Base-by-base conservation (phyloP, 2,329 filamentous ascomycete species). In the Aureobasidium pullulans region DNA sequence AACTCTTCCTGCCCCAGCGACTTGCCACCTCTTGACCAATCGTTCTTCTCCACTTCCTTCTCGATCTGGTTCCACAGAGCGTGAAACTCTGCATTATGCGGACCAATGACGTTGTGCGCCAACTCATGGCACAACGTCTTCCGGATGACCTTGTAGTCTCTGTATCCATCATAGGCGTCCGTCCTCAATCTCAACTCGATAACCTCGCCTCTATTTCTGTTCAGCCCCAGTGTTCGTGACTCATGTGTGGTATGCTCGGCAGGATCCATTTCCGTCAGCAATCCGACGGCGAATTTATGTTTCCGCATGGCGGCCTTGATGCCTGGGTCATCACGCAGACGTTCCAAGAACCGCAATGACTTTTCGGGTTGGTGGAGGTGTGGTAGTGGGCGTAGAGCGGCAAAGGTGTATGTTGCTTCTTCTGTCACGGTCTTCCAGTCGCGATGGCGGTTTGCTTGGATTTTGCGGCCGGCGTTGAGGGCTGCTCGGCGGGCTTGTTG, bases 211-310 rank as follows among this genome's bases (percentile, higher is more conserved):
- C 79, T 74, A 69, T 97, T 96, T 10, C 90, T 80, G 70, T 99
- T 99, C 42, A 97, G 72, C 0, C 94, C 94, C 0, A 97, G 75
- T 1, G 89, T 92, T 46, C 90, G 82, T 52, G 85, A 85, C n/a
- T 94, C 87, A 68, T 89, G 87, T 3, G 83, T 89, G 0, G 92
- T 96, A 72, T 96, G 85, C 65, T 86, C 81, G 0, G 86, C 80
- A 0, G 94, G 94, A 67, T 99, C 89, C 93, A 99, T 97, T 74
- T 99, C 94, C 0, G 92, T 96, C 29, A 99, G 79, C 3, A 97
- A 74, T 0, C 87, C 87, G 0, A 99, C 94, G 19, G 81, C 83
- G 77, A 96, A 96, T 64, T 85, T 83, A 76, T 96, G 92, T 66
- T 85, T 86, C 15, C 82, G 79, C 94, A 99, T 99, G 1, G 85